Base-by-base conservation (phyloP, 441 rosid genomes). In the Arabidopsis lyrata region DNA sequence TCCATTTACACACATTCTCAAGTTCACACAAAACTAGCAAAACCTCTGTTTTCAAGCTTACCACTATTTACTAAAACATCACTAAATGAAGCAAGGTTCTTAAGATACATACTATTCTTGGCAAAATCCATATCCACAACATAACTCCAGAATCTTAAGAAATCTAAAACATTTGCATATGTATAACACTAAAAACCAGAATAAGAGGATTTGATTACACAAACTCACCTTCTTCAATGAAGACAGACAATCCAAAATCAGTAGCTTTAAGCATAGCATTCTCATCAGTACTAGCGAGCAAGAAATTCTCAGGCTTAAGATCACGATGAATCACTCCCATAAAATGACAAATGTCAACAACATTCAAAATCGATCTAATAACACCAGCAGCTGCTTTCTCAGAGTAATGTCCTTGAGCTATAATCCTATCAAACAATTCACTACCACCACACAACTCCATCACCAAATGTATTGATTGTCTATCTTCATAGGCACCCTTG, bases 361-460 rank as follows among this genome's bases (percentile, higher is more conserved):
- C n/a, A n/a, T n/a, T n/a, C n/a, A n/a, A n/a, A n/a, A n/a, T n/a
- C n/a, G n/a, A n/a, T n/a, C n/a, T n/a, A n/a, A n/a, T n/a, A n/a
- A n/a, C n/a, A n/a, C n/a, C n/a, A n/a, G n/a, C n/a, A n/a, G n/a
- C n/a, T n/a, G n/a, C n/a, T n/a, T n/a, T n/a, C n/a, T n/a, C 98
- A 0, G 90, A 77, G 70, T 91, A 93, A 76, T 88, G 93, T 48
- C 93, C 93, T 22, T 82, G 85, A 27, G 89, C 92, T 66, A 86
- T 86, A 52, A 91, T 94, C 78, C 88, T 80, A 82, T 91, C 97
- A 60, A 94, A 93, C 62, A 93, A 84, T 81, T 91, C 96, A 44
- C 96, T 95, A 1, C 98, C 98, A 54, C 92, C 94, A 65, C 98
- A 93, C 68, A 93, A 82, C 76, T 91, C 98, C 97, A 93, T 93